These are phyloP conservation scores for Fermentozyma sake DNA, from an alignment of 1,139 yeast species.

Conservation along the genomic window DNA sequence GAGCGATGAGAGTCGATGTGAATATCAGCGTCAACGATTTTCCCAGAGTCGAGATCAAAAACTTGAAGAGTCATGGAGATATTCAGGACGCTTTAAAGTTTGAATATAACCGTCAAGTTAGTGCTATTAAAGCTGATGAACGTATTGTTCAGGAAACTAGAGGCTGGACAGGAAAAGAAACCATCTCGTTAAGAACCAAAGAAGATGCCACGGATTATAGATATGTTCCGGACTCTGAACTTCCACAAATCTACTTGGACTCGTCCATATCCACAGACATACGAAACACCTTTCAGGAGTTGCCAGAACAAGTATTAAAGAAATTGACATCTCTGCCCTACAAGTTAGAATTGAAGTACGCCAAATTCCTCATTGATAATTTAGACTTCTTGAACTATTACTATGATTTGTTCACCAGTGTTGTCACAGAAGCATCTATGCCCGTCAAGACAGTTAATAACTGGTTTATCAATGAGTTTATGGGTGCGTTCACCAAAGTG, in stretches of 20 bases:
- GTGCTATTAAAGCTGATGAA: slow-evolving; percentile 25
- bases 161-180: slow-evolving; percentile 80
- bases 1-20: slow-evolving; percentile 94
- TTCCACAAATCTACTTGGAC: slow-evolving; percentile 55
- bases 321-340: slow-evolving; percentile 49
- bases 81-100: slow-evolving; percentile 71
- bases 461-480: slow-evolving; percentile 80
- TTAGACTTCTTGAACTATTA: slow-evolving; percentile 48
- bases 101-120: slow-evolving; percentile 70
- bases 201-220: slow-evolving; percentile 85
- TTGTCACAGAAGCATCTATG: slow-evolving; percentile 14
- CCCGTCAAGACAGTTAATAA: slow-evolving; percentile 52
- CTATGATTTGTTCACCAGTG: slow-evolving; percentile 32
- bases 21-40: slow-evolving; percentile 73
- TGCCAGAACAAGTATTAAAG: slow-evolving; percentile 61
- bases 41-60: slow-evolving; percentile 81
- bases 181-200: slow-evolving; percentile 66
- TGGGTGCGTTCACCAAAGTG: slow-evolving; percentile 63
- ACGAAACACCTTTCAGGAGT: slow-evolving; percentile 45
- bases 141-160: slow-evolving; percentile 66
- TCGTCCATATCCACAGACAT: slow-evolving; percentile 29
- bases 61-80: slow-evolving; percentile 79
- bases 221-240: slow-evolving; percentile 91
- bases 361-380: slow-evolving; percentile 54
- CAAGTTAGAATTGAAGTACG: slow-evolving; percentile 65